phyloP scores from a whole-genome alignment of 768 basidiomycete genomes.

The Atractiella rhizophila region DNA sequence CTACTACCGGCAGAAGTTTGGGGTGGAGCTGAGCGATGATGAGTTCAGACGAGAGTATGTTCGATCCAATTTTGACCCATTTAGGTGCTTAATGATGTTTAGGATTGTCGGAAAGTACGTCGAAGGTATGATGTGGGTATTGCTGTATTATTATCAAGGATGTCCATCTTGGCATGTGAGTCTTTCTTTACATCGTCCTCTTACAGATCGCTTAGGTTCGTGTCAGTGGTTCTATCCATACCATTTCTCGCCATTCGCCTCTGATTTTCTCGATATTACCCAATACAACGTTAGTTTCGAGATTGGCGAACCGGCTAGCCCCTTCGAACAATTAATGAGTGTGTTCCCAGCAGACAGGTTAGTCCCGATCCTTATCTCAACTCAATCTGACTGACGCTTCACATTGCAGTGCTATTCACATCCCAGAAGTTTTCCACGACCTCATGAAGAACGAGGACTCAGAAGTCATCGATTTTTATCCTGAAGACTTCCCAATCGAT shows the following conservation, averaged over 20 bases:
- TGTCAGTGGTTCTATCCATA: constrained; percentile 99
- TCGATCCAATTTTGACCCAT: not conserved
- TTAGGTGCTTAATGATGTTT: constrained; percentile 3
- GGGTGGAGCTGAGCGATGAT: constrained; percentile 39
- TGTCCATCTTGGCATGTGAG: constrained; percentile 27
- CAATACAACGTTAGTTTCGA: constrained; percentile 57
- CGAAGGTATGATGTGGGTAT: constrained; percentile 84
- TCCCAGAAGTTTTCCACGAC: constrained; percentile 57
- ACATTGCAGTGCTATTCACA: constrained; percentile 46
- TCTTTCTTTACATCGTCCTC: not conserved
- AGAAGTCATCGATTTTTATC: constrained; percentile 91
- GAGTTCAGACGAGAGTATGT: constrained; percentile 50
- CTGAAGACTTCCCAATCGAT: constrained; percentile 69
- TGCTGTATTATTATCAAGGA: constrained; percentile 96
- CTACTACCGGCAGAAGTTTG: constrained; percentile 85
- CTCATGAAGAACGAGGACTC: constrained; percentile 71
- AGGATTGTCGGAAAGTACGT: constrained; percentile 66
- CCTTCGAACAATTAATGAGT: constrained; percentile 92
- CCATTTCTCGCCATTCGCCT: constrained; percentile 93
- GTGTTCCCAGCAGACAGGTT: constrained; percentile 88
- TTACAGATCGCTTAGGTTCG: constrained; percentile 25
- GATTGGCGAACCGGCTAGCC: constrained; percentile 61
- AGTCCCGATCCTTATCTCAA: constrained; percentile 9
- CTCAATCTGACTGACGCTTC: not conserved
- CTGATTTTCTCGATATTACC: constrained; percentile 51